Base-by-base conservation (phyloP, 2,329 filamentous ascomycete species). In the Colletotrichum musae region DNA sequence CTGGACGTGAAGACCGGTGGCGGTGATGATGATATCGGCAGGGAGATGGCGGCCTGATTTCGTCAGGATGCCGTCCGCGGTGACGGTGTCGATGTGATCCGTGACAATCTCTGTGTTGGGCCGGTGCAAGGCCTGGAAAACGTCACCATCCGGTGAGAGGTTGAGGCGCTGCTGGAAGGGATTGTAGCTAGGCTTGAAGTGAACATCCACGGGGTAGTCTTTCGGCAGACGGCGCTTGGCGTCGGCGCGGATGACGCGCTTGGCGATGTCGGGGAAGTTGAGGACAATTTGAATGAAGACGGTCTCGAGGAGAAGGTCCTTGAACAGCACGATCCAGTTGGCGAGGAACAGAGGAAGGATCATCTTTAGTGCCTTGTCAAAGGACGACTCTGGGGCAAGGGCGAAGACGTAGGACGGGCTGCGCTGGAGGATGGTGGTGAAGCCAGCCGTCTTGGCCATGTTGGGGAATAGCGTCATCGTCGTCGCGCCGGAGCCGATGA, bases 361-460 rank as follows among this genome's bases (percentile, higher is more conserved):
- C 2, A 76, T 76, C 10, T 80, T 82, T 4, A 87, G 70, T 1
- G 81, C 73, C 6, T 72, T 76, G 43, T 82, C 78, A 2, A 82
- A 54, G 2, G 70, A 65, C 51, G 83, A 83, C 7, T 75, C 75
- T 26, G 85, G 82, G 0, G 86, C 80, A 1, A 89, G 73, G n/a
- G 87, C 82, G 52, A 92, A 73, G 64, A 95, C 85, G 74, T 93
- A 95, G 0, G 86, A 87, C 0, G 94, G 94, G 53, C 90, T 94
- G 65, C 94, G 89, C 80, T 97, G 94, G 3, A 97, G 85, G 88
- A 95, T 94, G 1, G 93, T 95, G 32, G 94, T 89, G 15, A 88
- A 86, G 5, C 80, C 81, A 5, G 92, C 93, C 47, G 86, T 88
- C 51, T 92, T 81, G 1, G 90, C 88, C 53, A 97, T 80, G 54